Evolutionary conservation across 2,329 filamentous ascomycete genomes (phyloP), one percentile per base, ranked within the genome.

Genomic region (Fusarium marasasianum): DNA sequence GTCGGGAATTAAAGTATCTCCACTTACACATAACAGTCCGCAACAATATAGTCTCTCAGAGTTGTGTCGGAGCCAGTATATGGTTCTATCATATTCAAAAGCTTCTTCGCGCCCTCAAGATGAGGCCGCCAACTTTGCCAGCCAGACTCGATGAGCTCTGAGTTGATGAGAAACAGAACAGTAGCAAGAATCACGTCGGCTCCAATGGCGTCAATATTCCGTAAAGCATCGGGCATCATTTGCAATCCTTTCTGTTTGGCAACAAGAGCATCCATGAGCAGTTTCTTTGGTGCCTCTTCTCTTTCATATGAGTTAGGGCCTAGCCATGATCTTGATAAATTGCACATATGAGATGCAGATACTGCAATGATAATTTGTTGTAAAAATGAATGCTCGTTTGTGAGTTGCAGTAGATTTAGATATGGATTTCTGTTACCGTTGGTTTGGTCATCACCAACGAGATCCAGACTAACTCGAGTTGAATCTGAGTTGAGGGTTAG

Each of bases 111-210:
- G 5, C 84, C 86, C 53, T 86, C 82, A 12, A 87, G 79, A 70
- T 87, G 86, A 10, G 82, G 81, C 55, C 82, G 82, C 85, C 85
- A 87, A 8, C 82, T 82, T 54, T 85, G 82, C 75, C 82, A 84
- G 6, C 85, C 85, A 9, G 84, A 86, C 75, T 87, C 85, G 45
- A 87, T 84, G 35, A 87, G 80, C 73, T 88, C 84, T 22, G 87
- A 80, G 65, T 87, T 86, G 77, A 87, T 80, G 66, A 87, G 84
- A 77, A 87, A 87, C 13, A 87, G 78, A 8, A 85, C 83, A 4
- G 86, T 83, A 10, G 85, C 83, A 6, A 87, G 81, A 15, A 86
- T 79, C 6, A 84, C 80, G 48, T 85, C 83, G 20, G 80, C 80
- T 58, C 80, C 82, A 4, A 81, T 79, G 1, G 79, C 76, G 8